phyloP scores from a whole-genome alignment of 2,329 filamentous ascomycete species.

The Apiospora saccharicola region DNA sequence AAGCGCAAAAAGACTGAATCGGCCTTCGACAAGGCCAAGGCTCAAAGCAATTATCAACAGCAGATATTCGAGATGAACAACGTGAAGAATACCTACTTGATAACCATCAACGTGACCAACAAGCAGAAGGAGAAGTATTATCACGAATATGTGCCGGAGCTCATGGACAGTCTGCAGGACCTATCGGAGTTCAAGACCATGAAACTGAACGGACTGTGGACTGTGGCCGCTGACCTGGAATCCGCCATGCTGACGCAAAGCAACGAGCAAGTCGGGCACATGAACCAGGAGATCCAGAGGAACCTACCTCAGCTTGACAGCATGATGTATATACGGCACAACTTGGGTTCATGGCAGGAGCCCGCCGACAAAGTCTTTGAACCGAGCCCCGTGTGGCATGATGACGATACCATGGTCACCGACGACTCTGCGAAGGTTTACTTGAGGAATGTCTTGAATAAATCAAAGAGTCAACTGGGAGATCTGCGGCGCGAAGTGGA shows the following conservation, averaged over 20 bases:
- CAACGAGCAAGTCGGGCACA: slow-evolving; percentile 73
- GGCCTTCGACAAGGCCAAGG: slow-evolving; percentile 93
- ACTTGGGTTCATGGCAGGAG: slow-evolving; percentile 82
- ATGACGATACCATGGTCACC: slow-evolving; percentile 84
- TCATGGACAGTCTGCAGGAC: slow-evolving; percentile 93
- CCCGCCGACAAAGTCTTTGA: slow-evolving; percentile 88
- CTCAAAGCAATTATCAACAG: slow-evolving; percentile 89
- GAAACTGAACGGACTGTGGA: slow-evolving; percentile 88
- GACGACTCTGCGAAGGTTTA: slow-evolving; percentile 91
- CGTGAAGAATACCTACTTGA: slow-evolving; percentile 96
- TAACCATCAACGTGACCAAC: slow-evolving; percentile 95
- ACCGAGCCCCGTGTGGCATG: slow-evolving; percentile 95
- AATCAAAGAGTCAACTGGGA: slow-evolving; percentile 84
- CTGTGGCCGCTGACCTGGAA: slow-evolving; percentile 80
- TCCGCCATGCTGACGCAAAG: slow-evolving; percentile 79
- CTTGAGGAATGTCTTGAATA: slow-evolving; percentile 87
- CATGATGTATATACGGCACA: slow-evolving; percentile 98
- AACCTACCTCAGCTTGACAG: slow-evolving; percentile 92
- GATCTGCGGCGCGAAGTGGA: slow-evolving; percentile 86
- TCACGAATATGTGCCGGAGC: slow-evolving; percentile 92
- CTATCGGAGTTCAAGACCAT: slow-evolving; percentile 87
- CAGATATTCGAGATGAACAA: slow-evolving; percentile 97
- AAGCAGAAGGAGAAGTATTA: slow-evolving; percentile 98
- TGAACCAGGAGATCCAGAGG: slow-evolving; percentile 81
- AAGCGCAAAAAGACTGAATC: slow-evolving; percentile 94